phyloP scores from a whole-genome alignment of 106 monocot genomes.

The Hemerocallis citrina region DNA sequence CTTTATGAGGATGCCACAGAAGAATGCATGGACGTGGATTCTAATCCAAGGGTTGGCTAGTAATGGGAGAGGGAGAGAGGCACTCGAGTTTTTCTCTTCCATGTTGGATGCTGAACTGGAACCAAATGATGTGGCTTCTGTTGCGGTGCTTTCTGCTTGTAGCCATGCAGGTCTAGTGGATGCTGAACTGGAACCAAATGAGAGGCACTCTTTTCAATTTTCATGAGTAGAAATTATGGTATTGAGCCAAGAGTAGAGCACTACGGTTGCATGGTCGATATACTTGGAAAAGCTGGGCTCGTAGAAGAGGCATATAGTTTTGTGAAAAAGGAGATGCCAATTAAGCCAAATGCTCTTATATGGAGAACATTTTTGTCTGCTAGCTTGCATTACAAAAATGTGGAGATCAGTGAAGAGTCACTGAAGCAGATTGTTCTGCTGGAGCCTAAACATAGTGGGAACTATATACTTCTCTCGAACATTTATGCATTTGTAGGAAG shows the following conservation, averaged over 20 bases:
- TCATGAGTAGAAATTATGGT: constrained; percentile 20
- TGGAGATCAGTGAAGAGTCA: constrained; percentile 32
- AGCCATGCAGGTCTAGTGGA: constrained; percentile 34
- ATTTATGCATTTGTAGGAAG: no score
- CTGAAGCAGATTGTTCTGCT: constrained; percentile 26
- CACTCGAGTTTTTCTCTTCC: constrained; percentile 16
- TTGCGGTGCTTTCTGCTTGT: no score
- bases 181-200: constrained; percentile 19
- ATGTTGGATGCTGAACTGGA: constrained; percentile 21
- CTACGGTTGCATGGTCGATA: no score
- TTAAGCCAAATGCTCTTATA: constrained; percentile 35
- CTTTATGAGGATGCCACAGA: constrained; percentile 27
- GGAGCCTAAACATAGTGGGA: constrained; percentile 41
- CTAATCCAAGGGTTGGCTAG: constrained; percentile 38
- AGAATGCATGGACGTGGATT: constrained; percentile 36
- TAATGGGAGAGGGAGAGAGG: constrained; percentile 36
- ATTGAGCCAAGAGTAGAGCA: no score
- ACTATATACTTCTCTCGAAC: constrained; percentile 41
- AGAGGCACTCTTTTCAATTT: no score
- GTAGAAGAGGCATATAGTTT: constrained; percentile 30
- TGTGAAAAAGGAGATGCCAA: no score
- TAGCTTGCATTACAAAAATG: constrained; percentile 37
- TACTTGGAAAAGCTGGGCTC: constrained; percentile 31
- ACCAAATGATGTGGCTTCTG: constrained; percentile 40
- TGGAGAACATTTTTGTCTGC: constrained; percentile 42